Base-by-base conservation (phyloP, 768 basidiomycete species). In the Leucocoprinus sp. region DNA sequence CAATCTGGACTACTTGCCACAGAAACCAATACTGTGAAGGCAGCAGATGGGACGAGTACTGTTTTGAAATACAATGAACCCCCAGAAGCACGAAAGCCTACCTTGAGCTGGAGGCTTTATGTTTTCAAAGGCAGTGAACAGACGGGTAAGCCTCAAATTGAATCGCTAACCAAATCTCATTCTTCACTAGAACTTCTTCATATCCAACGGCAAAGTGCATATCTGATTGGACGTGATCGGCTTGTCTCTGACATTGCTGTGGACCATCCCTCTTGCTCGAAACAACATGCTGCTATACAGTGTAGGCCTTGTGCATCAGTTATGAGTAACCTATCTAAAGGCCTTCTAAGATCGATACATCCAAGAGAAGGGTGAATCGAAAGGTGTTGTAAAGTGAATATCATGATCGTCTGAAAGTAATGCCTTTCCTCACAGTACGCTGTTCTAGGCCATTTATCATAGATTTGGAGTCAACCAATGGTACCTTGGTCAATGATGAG, bases 11-110 rank as follows among this genome's bases (percentile, higher is more conserved):
- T 95, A 5, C 76, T 99, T 28, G 96, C 95, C 0, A 95, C 95
- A 3, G 96, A 89, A 57, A 98, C 96, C 2, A 98, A 99, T 58
- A 92, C 89, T 1, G 82, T 93, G 34, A 75, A 77, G 52, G 72
- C 78, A 24, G 66, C 69, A 5, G 82, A 89, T 57, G 90, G 87
- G n/a, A 77, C 77, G 41, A 81, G 70, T 54, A 83, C 85, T 5
- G 78, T 96, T 35, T 70, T 99, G 51, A 99, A 98, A 63, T 99
- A 99, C 62, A 93, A 98, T 51, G 96, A 99, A 63, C 96, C 96
- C 12, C 93, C 96, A 5, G 96, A 99, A 70, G 96, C 95, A 22
- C 71, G 96, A 53, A 97, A 93, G 59, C 95, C 96, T 8, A 65
- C 72, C 4, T 63, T 86, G 26, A 86, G 88, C 14, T 98, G 96